Base-by-base conservation (phyloP, 208 protist genomes). In the Giardia muris region DNA sequence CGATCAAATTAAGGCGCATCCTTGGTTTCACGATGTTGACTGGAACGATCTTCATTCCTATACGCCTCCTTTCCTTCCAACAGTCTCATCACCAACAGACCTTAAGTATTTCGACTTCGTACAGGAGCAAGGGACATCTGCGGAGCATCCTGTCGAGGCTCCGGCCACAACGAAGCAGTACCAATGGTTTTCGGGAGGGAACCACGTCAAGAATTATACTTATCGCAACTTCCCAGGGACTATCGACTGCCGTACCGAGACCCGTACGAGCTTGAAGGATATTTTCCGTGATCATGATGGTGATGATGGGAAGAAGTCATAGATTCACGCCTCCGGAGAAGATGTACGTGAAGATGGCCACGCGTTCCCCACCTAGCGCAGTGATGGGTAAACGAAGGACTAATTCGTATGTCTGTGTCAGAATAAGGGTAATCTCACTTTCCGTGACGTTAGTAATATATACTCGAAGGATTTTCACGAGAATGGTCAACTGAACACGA, bases 1-100 rank as follows among this genome's bases (percentile, higher is more conserved):
- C 57, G 57, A 76, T 10, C 57, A 76, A 30, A 76, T 76, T 39
- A 76, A 76, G 30, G 57, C 57, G 19, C 57, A 76, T 76, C 57
- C 57, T 10, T 76, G 57, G 57, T 76, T 76, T 76, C 19, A 10
- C 30, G 30, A 76, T 30, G 57, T 76, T 76, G 57, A 76, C 57
- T 76, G 57, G 57, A 76, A 76, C 57, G 57, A 76, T 76, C 57
- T 76, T 10, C 57, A 76, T 76, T 76, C 57, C 57, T 76, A 76
- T 30, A 76, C 10, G 19, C 57, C 57, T 76, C 57, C 57, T 39
- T 76, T 76, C 57, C 10, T 39, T 10, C 57, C 57, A 76, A 76
- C 10, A 39, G 57, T 76, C 30, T 39, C 19, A 10, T 76, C 57
- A 39, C 19, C 10, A 76, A 30, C 30, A 10, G 57, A 76, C 57